Conservation (phyloP, 176 grass and related monocot genomes). For the Oryza longistaminata region DNA sequence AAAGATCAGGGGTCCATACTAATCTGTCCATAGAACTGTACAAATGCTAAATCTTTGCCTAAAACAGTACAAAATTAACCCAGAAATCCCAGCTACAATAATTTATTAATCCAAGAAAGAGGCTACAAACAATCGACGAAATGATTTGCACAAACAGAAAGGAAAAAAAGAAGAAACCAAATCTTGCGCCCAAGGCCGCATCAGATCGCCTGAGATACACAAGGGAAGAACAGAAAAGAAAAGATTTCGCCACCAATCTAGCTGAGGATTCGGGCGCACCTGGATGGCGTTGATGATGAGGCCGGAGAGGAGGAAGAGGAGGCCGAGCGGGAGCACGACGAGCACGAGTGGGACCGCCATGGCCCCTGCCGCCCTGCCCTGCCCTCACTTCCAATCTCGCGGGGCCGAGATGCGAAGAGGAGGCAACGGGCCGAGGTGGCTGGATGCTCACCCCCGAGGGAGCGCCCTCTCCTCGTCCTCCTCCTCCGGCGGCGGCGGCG, state of each 20-base stretch:
- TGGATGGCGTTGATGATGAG: constrained; percentile 61
- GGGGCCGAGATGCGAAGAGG: no score
- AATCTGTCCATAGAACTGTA: not conserved
- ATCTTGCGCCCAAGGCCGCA: not conserved
- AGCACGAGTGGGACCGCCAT: constrained; percentile 56
- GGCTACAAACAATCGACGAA: not conserved
- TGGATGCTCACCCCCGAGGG: no score
- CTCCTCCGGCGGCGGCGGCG: not conserved
- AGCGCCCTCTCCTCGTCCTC: not conserved
- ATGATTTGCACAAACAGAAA: no score
- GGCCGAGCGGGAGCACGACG: constrained; percentile 63
- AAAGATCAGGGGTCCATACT: not conserved
- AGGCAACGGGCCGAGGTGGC: no score
- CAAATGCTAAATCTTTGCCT: not conserved
- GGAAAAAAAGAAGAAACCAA: constrained; percentile 17
- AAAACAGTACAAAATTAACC: not conserved
- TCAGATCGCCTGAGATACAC: constrained; percentile 7
- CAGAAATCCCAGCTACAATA: not conserved
- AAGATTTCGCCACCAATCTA: not conserved
- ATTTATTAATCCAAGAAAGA: not conserved
- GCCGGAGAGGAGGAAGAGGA: constrained; percentile 78
- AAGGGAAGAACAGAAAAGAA: no score
- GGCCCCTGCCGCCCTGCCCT: no score
- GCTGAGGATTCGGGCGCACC: constrained; percentile 9
- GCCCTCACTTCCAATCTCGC: no score